Percentiles rank a stretch among this genome's conserved stretches.
These are phyloP conservation scores for Cystobasidium sp. DNA, from an alignment of 1,284 basidiomycete genomes.

Conservation along the genomic window DNA sequence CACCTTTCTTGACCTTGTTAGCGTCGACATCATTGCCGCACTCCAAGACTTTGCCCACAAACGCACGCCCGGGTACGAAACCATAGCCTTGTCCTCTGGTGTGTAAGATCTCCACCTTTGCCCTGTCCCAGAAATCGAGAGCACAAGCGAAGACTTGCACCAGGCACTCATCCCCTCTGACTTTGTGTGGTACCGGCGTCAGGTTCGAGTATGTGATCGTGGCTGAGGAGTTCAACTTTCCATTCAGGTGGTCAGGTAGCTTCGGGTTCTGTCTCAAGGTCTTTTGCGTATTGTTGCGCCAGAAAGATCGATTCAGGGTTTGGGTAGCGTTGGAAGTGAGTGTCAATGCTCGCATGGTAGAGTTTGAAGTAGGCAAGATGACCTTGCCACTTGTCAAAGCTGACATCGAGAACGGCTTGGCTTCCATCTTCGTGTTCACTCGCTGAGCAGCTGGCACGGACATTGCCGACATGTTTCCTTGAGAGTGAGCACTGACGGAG, in stretches of 20 bases:
- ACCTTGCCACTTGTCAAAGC: conserved; percentile 18
- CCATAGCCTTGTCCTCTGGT: conserved; percentile 51
- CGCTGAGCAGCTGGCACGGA: conserved; percentile 18
- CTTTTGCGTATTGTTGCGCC: conserved; percentile 30
- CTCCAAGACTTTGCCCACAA: conserved; percentile 58
- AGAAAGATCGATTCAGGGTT: conserved; percentile 32
- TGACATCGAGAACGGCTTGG: conserved; percentile 15
- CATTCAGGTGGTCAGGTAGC: conserved; percentile 32
- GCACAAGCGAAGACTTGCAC: conserved; percentile 58
- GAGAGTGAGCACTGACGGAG: conserved; percentile 12
- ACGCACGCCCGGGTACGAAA: conserved; percentile 58
- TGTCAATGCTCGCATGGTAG: conserved; percentile 44
- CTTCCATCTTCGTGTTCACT: conserved; percentile 5
- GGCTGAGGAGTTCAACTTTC: neutral
- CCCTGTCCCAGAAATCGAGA: conserved; percentile 57
- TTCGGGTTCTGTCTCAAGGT: conserved; percentile 23
- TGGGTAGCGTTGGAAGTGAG: conserved; percentile 39
- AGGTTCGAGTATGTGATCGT: conserved; percentile 39
- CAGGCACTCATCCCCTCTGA: conserved; percentile 56
- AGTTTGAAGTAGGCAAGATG: conserved; percentile 25
- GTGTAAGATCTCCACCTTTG: conserved; percentile 51
- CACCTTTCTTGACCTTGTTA: conserved; percentile 55
- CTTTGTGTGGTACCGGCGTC: conserved; percentile 55
- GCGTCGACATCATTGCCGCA: conserved; percentile 51
- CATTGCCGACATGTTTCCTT: conserved; percentile 23